Evolutionary conservation across 2,329 filamentous ascomycete species (phyloP).

Genomic region (Fusarium euwallaceae): DNA sequence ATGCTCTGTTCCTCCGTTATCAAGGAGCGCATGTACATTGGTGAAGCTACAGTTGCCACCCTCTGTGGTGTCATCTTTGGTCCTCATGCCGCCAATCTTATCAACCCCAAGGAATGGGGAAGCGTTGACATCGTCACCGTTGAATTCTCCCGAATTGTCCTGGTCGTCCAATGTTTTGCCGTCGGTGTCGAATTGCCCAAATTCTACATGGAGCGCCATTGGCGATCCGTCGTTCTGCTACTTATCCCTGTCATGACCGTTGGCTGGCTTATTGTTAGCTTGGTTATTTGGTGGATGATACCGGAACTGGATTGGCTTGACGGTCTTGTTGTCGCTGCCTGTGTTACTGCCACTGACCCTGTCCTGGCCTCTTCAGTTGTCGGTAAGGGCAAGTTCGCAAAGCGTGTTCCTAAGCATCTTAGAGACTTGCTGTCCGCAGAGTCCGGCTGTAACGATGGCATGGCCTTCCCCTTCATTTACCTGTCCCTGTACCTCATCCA

Average conservation of each 20-base stretch:
- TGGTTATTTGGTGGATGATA: constrained; percentile 95
- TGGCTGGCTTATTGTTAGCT: constrained; percentile 91
- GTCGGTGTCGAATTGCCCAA: constrained; percentile 91
- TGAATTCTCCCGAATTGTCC: constrained; percentile 89
- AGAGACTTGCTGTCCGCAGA: constrained; percentile 95
- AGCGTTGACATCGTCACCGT: constrained; percentile 88
- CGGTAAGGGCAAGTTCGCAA: constrained; percentile 98
- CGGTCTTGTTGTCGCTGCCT: constrained; percentile 87
- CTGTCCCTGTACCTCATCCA: constrained; percentile 90
- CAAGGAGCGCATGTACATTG: constrained; percentile 98
- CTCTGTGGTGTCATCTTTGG: constrained; percentile 91
- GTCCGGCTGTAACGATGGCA: constrained; percentile 98
- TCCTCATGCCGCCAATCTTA: constrained; percentile 84
- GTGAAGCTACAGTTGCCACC: constrained; percentile 95
- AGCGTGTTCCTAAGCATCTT: constrained; percentile 96
- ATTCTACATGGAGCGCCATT: constrained; percentile 98
- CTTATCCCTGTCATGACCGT: constrained; percentile 97
- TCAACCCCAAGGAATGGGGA: constrained; percentile 82
- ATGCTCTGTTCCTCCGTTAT: constrained; percentile 99
- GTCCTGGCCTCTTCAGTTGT: constrained; percentile 98
- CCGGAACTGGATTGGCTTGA: constrained; percentile 87
- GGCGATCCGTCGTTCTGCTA: constrained; percentile 90
- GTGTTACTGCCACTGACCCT: constrained; percentile 96
- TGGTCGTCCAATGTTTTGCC: constrained; percentile 93
- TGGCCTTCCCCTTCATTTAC: constrained; percentile 99